A percentile compares a stretch with the other conserved stretches of the same genome.
Conservation (phyloP, 441 rosid species). For the Pelargonium myrrhifolium region DNA sequence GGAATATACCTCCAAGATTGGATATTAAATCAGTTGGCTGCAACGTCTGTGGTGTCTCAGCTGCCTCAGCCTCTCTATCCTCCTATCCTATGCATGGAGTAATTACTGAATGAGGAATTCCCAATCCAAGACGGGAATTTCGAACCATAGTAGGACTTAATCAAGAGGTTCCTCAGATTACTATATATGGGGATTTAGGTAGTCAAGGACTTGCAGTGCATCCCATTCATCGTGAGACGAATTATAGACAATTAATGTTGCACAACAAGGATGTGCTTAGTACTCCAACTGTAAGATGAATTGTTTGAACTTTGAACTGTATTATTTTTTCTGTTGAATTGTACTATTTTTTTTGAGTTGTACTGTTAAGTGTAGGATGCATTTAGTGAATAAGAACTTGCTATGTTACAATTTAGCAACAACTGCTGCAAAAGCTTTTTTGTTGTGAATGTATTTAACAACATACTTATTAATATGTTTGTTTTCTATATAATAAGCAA, state of each 20-base stretch:
- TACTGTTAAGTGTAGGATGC: no score
- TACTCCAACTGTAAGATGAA: no score
- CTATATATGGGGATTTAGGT: conserved; percentile 14
- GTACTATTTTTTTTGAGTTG: no score
- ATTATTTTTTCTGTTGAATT: no score
- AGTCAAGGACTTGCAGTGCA: conserved; percentile 15
- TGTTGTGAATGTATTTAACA: no score
- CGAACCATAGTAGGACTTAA: conserved; percentile 11
- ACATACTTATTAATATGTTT: no score
- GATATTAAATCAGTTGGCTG: neutral
- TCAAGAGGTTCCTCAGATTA: conserved; percentile 13
- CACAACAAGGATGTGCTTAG: no score
- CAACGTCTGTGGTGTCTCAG: neutral
- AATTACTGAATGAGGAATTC: conserved; percentile 15
- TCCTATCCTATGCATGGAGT: neutral
- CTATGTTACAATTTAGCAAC: no score
- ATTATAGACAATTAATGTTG: neutral
- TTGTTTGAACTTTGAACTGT: no score
- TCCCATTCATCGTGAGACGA: neutral
- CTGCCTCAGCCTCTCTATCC: neutral
- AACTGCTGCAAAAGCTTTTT: no score
- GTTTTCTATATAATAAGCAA: no score
- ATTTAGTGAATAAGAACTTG: no score
- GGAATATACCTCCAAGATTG: neutral
- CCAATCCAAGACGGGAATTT: conserved; percentile 22